Percentiles rank a stretch among this genome's conserved stretches.
Evolutionary conservation across 164 flowering plant genomes (phyloP).

Genomic region (Chimonanthus praecox): DNA sequence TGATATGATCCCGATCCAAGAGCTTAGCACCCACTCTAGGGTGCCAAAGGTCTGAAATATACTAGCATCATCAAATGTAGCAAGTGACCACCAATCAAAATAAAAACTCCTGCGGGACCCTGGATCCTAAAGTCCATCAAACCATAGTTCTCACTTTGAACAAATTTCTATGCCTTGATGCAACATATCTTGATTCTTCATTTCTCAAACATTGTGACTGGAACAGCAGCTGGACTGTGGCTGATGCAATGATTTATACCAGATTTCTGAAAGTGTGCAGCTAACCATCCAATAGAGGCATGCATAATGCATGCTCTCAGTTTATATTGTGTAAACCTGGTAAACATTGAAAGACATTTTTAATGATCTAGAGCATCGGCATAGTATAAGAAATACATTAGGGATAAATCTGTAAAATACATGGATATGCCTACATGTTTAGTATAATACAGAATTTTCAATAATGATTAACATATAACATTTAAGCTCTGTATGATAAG

Average conservation of each 20-base stretch:
- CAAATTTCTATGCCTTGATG: neutral
- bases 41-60: neutral
- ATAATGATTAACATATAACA: no score
- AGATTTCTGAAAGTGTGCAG: neutral
- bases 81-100: neutral
- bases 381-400: neutral
- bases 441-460: no score
- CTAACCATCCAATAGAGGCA: constrained; percentile 5
- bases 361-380: neutral
- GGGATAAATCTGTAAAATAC: no score
- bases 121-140: no score
- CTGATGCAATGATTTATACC: neutral
- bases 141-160: no score
- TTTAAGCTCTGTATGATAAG: neutral
- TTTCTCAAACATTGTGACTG: neutral
- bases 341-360: constrained; percentile 3
- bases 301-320: neutral
- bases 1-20: neutral
- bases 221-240: neutral
- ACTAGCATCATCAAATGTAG: no score
- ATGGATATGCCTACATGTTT: no score
- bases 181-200: neutral
- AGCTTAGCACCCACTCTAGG: neutral
- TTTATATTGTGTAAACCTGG: constrained; percentile 13
- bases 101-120: no score